These are phyloP conservation scores for Herpetomonas tarakana DNA, from an alignment of 208 protist species.

Conservation along the genomic window DNA sequence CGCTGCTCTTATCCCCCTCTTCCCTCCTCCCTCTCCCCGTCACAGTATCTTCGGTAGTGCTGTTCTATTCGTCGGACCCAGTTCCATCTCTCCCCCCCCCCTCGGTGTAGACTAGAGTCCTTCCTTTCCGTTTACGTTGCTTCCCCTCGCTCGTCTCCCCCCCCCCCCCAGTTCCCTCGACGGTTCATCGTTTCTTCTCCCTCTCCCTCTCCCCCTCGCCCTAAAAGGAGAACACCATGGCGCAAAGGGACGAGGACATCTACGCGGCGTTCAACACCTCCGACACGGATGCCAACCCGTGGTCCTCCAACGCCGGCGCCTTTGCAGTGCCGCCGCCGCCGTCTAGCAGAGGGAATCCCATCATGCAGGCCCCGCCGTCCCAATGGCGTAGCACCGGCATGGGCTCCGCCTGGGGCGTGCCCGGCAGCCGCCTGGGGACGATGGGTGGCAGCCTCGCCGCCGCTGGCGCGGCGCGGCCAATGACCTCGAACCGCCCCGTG, in stretches of 20 bases:
- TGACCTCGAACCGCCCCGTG: constrained; percentile 92
- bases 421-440: constrained; percentile 58
- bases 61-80: no score
- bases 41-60: no score
- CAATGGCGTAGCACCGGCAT: constrained; percentile 67
- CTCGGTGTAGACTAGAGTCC: no score
- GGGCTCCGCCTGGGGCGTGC: constrained; percentile 66
- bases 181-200: neutral
- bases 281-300: constrained; percentile 36
- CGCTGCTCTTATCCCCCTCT: no score
- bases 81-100: no score
- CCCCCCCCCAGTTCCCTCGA: no score
- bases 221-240: constrained; percentile 3
- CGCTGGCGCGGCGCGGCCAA: constrained; percentile 68
- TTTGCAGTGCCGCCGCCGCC: constrained; percentile 18
- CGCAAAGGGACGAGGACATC: constrained; percentile 54
- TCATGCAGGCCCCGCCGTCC: constrained; percentile 76
- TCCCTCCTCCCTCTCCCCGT: no score
- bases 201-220: neutral
- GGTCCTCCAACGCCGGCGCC: constrained; percentile 31
- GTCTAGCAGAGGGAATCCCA: constrained; percentile 48
- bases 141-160: no score
- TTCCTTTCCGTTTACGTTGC: no score
- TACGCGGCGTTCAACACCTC: constrained; percentile 74
- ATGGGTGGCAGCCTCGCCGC: constrained; percentile 50